Base-by-base conservation (phyloP, 2,329 filamentous ascomycete species). In the Coniochaeta hoffmannii region DNA sequence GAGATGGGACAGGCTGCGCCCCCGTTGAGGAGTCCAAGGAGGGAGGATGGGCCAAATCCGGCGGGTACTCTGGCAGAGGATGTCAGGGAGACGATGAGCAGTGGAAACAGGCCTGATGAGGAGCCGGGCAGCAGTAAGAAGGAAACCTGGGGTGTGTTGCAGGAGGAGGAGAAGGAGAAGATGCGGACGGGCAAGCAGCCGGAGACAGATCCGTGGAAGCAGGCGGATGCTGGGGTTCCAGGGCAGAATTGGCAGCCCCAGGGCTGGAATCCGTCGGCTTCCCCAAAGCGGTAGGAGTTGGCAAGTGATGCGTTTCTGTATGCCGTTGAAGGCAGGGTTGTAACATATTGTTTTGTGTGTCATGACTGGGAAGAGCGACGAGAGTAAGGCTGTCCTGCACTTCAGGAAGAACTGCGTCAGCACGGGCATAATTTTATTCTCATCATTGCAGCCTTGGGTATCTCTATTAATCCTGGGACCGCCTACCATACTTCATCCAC, bases 71-170 rank as follows among this genome's bases (percentile, higher is more conserved):
- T 62, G 51, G 58, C 55, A 4, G 57, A 38, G 50, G 50, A 38
- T 53, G 50, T 53, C 36, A 26, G 55, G 56, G 53, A 56, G 30
- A 19, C 61, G 59, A 19, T 58, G 60, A 24, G 52, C 62, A 38
- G 57, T 35, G 54, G 58, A 38, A 19, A 53, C 44, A 36, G 53
- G 53, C 50, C 52, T 58, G 34, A 34, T 36, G 32, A 50, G 55
- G 58, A 57, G 50, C 55, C 59, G 19, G 50, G 15, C 53, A 30
- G 36, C 31, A 50, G 49, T 53, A 60, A 53, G 59, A 55, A 60
- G 52, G 54, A 60, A 19, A 57, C 44, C 19, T 57, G 59, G 60
- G 49, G 55, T 15, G 56, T 56, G 46, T 61, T 57, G 55, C 34
- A 62, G 50, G 36, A 59, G 14, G 55, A 58, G 31, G 58, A 61